These are phyloP conservation scores for Hygrocybe coccinea DNA, from an alignment of 768 basidiomycete species.

Conservation along the genomic window DNA sequence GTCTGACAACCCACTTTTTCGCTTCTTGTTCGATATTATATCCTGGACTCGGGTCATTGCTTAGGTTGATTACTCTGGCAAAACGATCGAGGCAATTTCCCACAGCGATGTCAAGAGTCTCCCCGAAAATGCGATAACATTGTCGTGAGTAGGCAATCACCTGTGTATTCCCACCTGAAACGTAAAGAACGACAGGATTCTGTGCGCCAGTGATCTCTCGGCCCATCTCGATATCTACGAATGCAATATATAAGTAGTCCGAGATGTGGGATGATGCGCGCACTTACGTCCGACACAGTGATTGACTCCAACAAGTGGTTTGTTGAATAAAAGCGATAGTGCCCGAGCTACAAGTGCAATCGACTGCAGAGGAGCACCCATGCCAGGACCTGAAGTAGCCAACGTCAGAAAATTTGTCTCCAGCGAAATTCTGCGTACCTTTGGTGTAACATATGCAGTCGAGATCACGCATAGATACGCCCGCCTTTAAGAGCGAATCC, in stretches of 20 bases:
- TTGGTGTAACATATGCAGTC: constrained; percentile 98
- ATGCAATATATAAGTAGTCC: background rate
- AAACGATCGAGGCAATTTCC: constrained; percentile 98
- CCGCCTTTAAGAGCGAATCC: constrained; percentile 65
- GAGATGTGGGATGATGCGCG: background rate
- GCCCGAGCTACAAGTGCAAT: constrained; percentile 92
- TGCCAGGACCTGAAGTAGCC: constrained; percentile 77
- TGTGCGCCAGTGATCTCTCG: constrained; percentile 89
- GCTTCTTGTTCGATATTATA: constrained; percentile 97
- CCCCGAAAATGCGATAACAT: constrained; percentile 96
- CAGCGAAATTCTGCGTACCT: constrained; percentile 47
- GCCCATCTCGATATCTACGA: constrained; percentile 99
- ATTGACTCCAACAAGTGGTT: constrained; percentile 96
- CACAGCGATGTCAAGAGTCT: constrained; percentile 98
- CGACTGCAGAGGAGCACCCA: constrained; percentile 96
- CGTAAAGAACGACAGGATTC: constrained; percentile 95
- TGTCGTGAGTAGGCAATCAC: constrained; percentile 98
- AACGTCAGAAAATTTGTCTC: background rate
- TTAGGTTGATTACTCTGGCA: constrained; percentile 87
- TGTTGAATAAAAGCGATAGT: constrained; percentile 78
- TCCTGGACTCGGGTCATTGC: constrained; percentile 94
- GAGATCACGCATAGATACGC: constrained; percentile 66
- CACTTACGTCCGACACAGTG: constrained; percentile 95
- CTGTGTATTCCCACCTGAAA: constrained; percentile 98
- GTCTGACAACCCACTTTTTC: constrained; percentile 59